phyloP scores from a whole-genome alignment of 75 land plant genomes.

The Gnetum montanum region DNA sequence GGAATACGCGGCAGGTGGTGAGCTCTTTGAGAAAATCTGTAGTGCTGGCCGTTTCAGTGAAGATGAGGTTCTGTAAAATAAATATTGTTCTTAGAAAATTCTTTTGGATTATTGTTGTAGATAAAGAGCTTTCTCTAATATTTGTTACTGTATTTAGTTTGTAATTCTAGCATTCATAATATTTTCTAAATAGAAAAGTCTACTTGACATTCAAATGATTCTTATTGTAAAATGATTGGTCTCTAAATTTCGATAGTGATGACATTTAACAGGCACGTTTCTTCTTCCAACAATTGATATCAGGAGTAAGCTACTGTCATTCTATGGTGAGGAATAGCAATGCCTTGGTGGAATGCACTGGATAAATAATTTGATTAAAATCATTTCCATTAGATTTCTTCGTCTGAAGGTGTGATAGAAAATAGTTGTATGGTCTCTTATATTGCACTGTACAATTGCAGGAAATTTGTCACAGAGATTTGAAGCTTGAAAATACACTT shows the following conservation, averaged over 20 bases:
- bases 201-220: too few relatives aligned
- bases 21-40: constrained; percentile 80
- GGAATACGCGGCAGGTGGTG: constrained; percentile 92
- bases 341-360: background rate
- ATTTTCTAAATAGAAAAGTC: too few relatives aligned
- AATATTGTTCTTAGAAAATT: too few relatives aligned
- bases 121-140: too few relatives aligned
- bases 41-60: constrained; percentile 73
- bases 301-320: constrained; percentile 95
- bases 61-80: too few relatives aligned
- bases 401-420: background rate
- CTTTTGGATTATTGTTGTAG: too few relatives aligned
- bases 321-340: constrained; percentile 44
- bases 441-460: constrained; percentile 14
- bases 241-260: too few relatives aligned
- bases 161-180: too few relatives aligned
- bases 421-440: background rate
- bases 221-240: too few relatives aligned
- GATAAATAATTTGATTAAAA: background rate
- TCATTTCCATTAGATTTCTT: too few relatives aligned
- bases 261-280: constrained; percentile 94
- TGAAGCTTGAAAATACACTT: constrained; percentile 87
- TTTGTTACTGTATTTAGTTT: too few relatives aligned
- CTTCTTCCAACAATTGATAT: constrained; percentile 92
- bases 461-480: constrained; percentile 94